Percentiles rank a stretch among this genome's conserved stretches.
Evolutionary conservation across 1,284 basidiomycete genomes (phyloP).

Genomic region (Cerrena zonata): DNA sequence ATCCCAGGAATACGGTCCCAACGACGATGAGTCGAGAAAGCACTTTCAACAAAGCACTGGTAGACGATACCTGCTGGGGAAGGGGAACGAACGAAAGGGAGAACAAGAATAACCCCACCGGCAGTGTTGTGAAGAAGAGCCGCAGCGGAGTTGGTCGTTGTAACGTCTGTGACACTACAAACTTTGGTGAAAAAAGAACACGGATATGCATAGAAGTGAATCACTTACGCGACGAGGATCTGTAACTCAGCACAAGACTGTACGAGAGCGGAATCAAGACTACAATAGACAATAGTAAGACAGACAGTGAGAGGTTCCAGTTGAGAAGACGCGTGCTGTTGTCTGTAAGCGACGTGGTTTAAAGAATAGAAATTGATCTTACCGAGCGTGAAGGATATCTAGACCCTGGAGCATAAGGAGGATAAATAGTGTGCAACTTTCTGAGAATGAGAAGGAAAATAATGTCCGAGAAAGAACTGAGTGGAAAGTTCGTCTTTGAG

Average conservation of each 20-base stretch:
- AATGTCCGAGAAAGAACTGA: slow-evolving; percentile 47
- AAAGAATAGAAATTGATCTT: slow-evolving; percentile 21
- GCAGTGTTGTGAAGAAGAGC: slow-evolving; percentile 40
- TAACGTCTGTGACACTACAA: slow-evolving; percentile 21
- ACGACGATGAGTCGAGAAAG: slow-evolving; percentile 66
- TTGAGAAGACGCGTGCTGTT: slow-evolving; percentile 57
- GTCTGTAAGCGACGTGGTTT: not conserved
- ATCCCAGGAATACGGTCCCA: slow-evolving; percentile 65
- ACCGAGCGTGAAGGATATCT: slow-evolving; percentile 47
- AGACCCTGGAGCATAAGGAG: slow-evolving; percentile 63
- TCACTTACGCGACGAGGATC: slow-evolving; percentile 15
- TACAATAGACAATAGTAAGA: slow-evolving; percentile 52
- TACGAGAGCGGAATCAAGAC: slow-evolving; percentile 56
- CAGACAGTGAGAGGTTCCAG: slow-evolving; percentile 57
- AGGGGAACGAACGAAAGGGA: slow-evolving; percentile 62
- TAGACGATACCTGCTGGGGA: slow-evolving; percentile 38
- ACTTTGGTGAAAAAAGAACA: slow-evolving; percentile 5
- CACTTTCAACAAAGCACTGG: slow-evolving; percentile 39
- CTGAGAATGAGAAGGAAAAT: slow-evolving; percentile 64
- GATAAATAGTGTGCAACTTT: slow-evolving; percentile 60
- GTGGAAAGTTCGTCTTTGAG: slow-evolving; percentile 37
- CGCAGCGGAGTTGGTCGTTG: slow-evolving; percentile 30
- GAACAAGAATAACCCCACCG: slow-evolving; percentile 53
- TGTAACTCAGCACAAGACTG: slow-evolving; percentile 50
- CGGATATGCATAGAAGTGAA: slow-evolving; percentile 8